Evolutionary conservation across 805 yeast species (phyloP).

Genomic region (Ogataea henricii): DNA sequence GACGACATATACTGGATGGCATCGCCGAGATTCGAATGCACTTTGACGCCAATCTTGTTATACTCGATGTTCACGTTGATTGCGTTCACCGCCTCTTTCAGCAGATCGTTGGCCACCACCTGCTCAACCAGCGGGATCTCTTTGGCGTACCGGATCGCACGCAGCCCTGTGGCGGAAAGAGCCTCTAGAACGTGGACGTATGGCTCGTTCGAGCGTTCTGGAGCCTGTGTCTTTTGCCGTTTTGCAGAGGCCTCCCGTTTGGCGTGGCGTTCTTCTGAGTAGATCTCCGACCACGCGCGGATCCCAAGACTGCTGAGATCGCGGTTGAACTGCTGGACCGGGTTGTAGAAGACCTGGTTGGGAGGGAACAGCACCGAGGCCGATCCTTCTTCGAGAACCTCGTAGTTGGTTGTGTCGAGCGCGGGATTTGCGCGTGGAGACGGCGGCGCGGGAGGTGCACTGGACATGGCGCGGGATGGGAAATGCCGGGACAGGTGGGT

Average conservation of each 20-base stretch:
- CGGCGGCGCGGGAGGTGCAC: neutral
- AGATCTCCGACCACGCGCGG: slow-evolving; percentile 78
- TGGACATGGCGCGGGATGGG: neutral
- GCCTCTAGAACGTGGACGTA: slow-evolving; percentile 82
- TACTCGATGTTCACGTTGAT: slow-evolving; percentile 70
- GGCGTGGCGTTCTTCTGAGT: slow-evolving; percentile 40
- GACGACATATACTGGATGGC: slow-evolving; percentile 83
- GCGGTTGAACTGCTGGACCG: slow-evolving; percentile 94
- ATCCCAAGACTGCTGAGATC: slow-evolving; percentile 86
- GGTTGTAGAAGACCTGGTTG: slow-evolving; percentile 91
- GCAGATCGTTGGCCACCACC: slow-evolving; percentile 87
- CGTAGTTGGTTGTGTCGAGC: slow-evolving; percentile 28
- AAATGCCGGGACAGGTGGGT: neutral
- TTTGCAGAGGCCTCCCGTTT: slow-evolving; percentile 20
- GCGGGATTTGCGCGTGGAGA: neutral
- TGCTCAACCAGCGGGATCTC: slow-evolving; percentile 78
- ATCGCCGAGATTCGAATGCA: slow-evolving; percentile 76
- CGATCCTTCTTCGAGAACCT: slow-evolving; percentile 65
- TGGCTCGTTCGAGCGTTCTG: slow-evolving; percentile 32
- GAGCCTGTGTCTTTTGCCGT: slow-evolving; percentile 5
- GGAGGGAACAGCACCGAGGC: slow-evolving; percentile 84
- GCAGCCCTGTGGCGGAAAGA: slow-evolving; percentile 88
- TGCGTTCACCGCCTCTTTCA: slow-evolving; percentile 81
- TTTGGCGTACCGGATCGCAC: slow-evolving; percentile 91
- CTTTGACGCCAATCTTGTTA: slow-evolving; percentile 60